Conservation (phyloP, 1,139 yeast species). For the Protomyces pachydermus region DNA sequence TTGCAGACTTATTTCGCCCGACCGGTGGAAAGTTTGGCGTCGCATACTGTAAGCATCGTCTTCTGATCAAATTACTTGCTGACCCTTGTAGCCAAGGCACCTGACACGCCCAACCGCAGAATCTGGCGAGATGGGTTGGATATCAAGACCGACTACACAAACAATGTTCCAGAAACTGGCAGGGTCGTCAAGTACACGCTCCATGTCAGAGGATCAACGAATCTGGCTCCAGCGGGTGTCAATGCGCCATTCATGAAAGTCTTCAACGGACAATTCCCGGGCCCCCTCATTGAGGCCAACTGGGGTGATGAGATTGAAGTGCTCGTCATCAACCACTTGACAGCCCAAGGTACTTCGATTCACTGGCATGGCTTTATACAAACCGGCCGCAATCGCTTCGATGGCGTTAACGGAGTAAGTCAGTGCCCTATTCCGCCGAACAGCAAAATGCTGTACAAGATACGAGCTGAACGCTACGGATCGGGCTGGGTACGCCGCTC, state of each 20-base stretch:
- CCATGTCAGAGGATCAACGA: neutral
- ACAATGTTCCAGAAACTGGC: neutral
- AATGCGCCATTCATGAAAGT: slow-evolving; percentile 38
- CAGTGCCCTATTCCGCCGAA: slow-evolving; percentile 81
- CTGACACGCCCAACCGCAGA: neutral
- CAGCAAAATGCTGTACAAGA: slow-evolving; percentile 57
- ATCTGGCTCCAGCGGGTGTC: slow-evolving; percentile 38
- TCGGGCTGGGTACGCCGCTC: slow-evolving; percentile 80
- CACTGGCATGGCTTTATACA: slow-evolving; percentile 86
- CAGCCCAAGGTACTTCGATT: slow-evolving; percentile 57
- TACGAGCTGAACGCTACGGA: slow-evolving; percentile 69
- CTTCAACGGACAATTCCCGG: slow-evolving; percentile 52
- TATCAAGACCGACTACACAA: neutral
- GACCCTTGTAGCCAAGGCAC: no score
- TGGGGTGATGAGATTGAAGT: slow-evolving; percentile 62
- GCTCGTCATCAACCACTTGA: slow-evolving; percentile 55
- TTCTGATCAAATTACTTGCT: no score
- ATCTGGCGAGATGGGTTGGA: neutral
- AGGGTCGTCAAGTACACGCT: neutral
- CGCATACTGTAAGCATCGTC: neutral
- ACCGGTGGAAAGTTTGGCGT: neutral
- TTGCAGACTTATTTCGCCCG: neutral
- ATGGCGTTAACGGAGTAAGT: slow-evolving; percentile 74
- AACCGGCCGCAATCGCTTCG: slow-evolving; percentile 60
- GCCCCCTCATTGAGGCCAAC: slow-evolving; percentile 63